A percentile compares a stretch with the other conserved stretches of the same genome.
These are phyloP conservation scores for Gamsiella multidivaricata DNA, from an alignment of 192 early-diverging fungal genomes.

Conservation along the genomic window DNA sequence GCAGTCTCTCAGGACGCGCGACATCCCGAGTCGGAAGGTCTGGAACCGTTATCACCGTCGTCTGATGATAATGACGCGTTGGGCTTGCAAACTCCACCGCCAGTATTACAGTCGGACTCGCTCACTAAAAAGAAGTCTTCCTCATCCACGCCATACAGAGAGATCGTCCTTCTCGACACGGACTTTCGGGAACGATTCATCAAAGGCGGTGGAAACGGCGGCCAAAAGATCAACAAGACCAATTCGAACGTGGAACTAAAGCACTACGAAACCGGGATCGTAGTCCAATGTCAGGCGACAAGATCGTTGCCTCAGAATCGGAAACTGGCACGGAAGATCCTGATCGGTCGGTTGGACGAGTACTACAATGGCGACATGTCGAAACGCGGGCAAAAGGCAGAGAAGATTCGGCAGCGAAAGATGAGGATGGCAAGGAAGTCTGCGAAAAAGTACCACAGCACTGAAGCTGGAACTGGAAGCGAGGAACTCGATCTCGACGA, in stretches of 20 bases:
- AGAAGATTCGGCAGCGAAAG: conserved; percentile 65
- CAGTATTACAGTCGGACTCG: too few species aligned
- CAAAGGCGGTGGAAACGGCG: conserved; percentile 82
- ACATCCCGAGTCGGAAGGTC: too few species aligned
- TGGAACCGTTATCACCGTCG: background rate
- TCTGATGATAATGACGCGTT: too few species aligned
- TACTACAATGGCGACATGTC: conserved; percentile 70
- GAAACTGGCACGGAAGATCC: conserved; percentile 72
- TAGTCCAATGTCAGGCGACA: conserved; percentile 79
- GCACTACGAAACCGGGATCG: conserved; percentile 77
- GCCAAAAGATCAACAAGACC: conserved; percentile 85
- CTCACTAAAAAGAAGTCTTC: too few species aligned
- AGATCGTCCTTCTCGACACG: conserved; percentile 68
- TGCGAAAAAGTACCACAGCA: conserved; percentile 39
- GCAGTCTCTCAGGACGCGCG: too few species aligned
- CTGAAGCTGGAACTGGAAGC: background rate
- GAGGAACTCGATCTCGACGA: background rate
- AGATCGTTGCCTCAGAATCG: conserved; percentile 79
- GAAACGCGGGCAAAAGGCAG: conserved; percentile 69
- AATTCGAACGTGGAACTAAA: conserved; percentile 77
- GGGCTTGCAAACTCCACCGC: too few species aligned
- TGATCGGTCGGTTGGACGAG: conserved; percentile 76
- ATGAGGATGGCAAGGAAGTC: conserved; percentile 43
- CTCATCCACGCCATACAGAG: conserved; percentile 37
- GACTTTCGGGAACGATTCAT: conserved; percentile 83